Percentiles rank a stretch among this genome's conserved stretches.
Conservation (phyloP, 176 grass and related monocot genomes). For the Hordeum marinum region DNA sequence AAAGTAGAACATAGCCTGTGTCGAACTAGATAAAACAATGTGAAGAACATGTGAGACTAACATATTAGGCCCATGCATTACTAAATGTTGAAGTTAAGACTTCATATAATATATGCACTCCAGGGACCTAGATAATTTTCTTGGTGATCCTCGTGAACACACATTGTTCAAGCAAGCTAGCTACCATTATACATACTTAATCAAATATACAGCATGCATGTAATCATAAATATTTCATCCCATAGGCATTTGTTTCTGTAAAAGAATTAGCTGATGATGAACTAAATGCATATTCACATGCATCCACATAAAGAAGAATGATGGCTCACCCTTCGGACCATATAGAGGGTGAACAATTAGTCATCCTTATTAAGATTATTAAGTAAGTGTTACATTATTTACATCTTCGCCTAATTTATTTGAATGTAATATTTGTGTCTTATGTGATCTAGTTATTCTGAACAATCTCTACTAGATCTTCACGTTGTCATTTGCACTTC, state of each 20-base stretch:
- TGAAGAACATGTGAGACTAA: not conserved
- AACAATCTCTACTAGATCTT: not conserved
- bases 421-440: not conserved
- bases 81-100: not conserved
- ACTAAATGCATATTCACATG: not conserved
- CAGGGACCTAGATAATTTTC: not conserved
- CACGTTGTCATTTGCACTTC: not conserved
- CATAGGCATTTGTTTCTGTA: not conserved
- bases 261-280: not conserved
- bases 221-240: not conserved
- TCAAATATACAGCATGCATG: not conserved
- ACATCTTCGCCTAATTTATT: not conserved
- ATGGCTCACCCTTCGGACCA: not conserved
- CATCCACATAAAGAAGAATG: not conserved
- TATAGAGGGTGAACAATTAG: slow-evolving; percentile 7
- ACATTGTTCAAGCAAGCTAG: not conserved
- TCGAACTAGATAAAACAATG: not conserved
- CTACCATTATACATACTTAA: not conserved
- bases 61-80: not conserved
- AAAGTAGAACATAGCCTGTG: not conserved
- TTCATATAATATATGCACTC: not conserved
- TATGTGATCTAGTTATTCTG: not conserved
- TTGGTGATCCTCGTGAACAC: not conserved
- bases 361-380: slow-evolving; percentile 12
- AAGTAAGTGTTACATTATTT: not conserved